phyloP scores from a whole-genome alignment of 805 yeast genomes.

The Teunomyces stri region DNA sequence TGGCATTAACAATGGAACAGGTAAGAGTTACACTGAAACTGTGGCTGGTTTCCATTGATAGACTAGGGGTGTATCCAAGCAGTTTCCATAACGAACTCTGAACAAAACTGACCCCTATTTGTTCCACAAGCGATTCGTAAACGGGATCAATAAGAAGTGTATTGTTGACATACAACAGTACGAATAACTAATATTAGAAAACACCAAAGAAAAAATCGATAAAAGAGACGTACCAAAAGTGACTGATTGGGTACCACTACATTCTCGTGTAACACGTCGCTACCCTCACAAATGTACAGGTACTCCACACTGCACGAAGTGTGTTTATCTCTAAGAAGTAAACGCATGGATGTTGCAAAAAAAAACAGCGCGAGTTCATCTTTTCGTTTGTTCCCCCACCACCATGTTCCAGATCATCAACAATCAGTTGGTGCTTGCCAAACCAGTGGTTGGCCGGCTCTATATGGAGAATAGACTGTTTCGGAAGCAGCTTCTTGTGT shows the following conservation, averaged over 20 bases:
- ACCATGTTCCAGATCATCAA: neutral
- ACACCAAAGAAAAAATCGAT: no score
- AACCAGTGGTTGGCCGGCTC: neutral
- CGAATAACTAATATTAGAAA: neutral
- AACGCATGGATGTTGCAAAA: constrained; percentile 1
- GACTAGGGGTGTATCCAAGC: neutral
- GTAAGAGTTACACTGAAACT: constrained; percentile 4
- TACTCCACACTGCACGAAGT: neutral
- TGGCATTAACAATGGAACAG: constrained; percentile 9
- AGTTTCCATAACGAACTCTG: neutral
- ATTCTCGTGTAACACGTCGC: neutral
- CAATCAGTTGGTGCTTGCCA: neutral
- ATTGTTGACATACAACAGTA: neutral
- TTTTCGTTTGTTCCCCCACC: neutral
- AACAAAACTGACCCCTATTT: neutral
- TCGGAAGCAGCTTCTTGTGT: constrained; percentile 12
- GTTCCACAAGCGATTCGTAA: neutral
- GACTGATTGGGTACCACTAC: neutral
- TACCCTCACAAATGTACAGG: neutral
- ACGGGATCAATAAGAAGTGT: neutral
- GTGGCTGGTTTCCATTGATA: neutral
- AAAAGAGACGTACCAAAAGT: neutral
- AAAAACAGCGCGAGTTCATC: constrained; percentile 1
- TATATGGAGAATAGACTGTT: neutral
- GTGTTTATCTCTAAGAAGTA: neutral